Percentiles rank a stretch among this genome's conserved stretches.
Evolutionary conservation across 345 rosid species (phyloP).

Genomic region (Eucalyptus cloeziana): DNA sequence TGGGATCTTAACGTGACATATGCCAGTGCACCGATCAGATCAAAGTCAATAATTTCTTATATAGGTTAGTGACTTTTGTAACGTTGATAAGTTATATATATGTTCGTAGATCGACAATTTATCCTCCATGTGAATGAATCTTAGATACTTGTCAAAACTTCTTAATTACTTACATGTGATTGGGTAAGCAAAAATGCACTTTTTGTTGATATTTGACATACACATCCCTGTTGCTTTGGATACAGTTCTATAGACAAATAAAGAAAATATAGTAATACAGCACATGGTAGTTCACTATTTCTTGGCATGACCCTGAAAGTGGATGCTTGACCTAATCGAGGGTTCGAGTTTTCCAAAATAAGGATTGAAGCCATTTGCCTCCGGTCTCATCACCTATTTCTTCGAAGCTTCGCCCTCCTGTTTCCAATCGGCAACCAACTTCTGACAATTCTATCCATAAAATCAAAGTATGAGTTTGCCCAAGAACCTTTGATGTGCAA

Average conservation of each 20-base stretch:
- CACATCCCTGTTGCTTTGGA: no score
- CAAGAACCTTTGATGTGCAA: conserved; percentile 7
- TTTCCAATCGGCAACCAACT: background rate
- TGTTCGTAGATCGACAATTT: no score
- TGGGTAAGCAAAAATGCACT: background rate
- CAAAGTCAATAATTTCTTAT: background rate
- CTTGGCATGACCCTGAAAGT: background rate
- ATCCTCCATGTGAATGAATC: no score
- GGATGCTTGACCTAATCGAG: background rate
- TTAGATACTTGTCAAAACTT: no score
- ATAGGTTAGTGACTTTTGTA: no score
- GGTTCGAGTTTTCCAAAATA: background rate
- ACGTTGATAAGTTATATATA: no score
- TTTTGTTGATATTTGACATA: background rate
- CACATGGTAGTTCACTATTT: background rate
- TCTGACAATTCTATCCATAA: conserved; percentile 9
- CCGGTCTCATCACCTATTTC: background rate
- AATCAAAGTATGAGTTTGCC: conserved; percentile 9
- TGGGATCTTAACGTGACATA: no score
- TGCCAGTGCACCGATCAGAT: background rate
- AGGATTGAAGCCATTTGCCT: background rate
- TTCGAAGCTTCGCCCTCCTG: background rate
- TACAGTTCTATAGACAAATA: background rate
- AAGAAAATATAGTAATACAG: background rate
- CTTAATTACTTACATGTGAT: no score